Evolutionary conservation across 2,329 filamentous ascomycete genomes (phyloP), one percentile per base, ranked within the genome.

Genomic region (Aspergillus fijiensis): DNA sequence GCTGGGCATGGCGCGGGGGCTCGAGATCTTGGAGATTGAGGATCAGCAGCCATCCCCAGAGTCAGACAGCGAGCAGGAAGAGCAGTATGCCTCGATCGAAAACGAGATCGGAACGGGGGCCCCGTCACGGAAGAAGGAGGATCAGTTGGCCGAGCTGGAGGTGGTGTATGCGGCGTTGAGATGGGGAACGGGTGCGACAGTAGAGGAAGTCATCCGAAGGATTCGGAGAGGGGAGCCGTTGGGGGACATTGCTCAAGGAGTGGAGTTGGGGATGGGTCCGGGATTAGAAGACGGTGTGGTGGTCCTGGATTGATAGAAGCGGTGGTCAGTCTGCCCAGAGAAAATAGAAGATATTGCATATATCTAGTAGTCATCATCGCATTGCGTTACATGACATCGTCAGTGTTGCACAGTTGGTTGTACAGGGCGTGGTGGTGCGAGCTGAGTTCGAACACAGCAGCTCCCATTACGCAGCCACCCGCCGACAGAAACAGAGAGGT

Each of bases 81-180:
- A 19, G 9, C 39, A n/a, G 7, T 10, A 45, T 3, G 33, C 33
- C 33, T 16, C 33, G 33, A 35, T 35, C 14, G 33, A 35, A 16
- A 12, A 35, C 3, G 12, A 16, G 11, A 35, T 12, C 11, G 33
- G 33, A n/a, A 49, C 5, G 49, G 48, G 31, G 45, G 58, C 25
- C 29, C 48, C 56, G 42, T 39, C 33, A 23, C 27, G 50, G 21
- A 53, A 29, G 5, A 54, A 52, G 7, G 53, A 50, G 9, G 57
- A 55, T 31, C 55, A 55, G 25, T 19, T 50, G 16, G 54, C 50
- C 35, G 63, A 52, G 11, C 33, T 65, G 49, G 63, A 64, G 51
- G 60, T 57, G 1, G 45, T 65, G 45, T 65, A 64, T 55, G 48
- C 49, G 48, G 56, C 57, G 4, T 21, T 65, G 39, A 47, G 49